Evolutionary conservation across 2,329 filamentous ascomycete genomes (phyloP).

Genomic region (Penicillium sclerotiorum): DNA sequence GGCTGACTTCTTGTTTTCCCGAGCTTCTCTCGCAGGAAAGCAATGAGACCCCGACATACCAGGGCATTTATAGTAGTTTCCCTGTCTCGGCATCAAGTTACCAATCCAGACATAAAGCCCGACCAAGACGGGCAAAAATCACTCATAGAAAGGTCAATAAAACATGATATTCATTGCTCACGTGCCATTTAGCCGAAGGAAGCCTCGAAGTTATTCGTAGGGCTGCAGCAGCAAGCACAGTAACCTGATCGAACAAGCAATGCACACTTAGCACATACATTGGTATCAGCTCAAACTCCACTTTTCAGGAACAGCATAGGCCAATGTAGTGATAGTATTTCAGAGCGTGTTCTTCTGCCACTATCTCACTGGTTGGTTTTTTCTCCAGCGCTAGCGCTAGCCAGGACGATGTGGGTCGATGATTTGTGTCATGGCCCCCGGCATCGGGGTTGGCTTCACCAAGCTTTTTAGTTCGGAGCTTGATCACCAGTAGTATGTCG

Average conservation of each 20-base stretch:
- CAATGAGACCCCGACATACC: no score
- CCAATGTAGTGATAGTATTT: not conserved
- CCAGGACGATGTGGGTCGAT: constrained; percentile 1
- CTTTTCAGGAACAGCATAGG: not conserved
- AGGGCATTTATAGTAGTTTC: not conserved
- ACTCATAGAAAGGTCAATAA: no score
- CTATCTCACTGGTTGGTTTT: not conserved
- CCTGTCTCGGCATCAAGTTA: not conserved
- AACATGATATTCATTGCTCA: not conserved
- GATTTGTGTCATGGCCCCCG: not conserved
- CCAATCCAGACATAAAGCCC: no score
- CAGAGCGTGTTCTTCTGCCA: not conserved
- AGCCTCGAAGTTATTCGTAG: not conserved
- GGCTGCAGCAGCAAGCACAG: not conserved
- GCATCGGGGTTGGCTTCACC: not conserved
- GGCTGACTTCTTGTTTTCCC: no score
- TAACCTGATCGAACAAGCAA: not conserved
- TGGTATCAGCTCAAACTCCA: not conserved
- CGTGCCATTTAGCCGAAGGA: not conserved
- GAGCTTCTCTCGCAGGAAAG: no score
- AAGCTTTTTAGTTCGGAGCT: constrained; percentile 2
- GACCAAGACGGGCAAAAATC: no score
- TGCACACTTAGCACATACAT: not conserved
- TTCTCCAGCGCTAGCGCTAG: not conserved
- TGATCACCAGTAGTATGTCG: not conserved